phyloP scores from a whole-genome alignment of 129 eudicot species.

The Deinandra increscens region DNA sequence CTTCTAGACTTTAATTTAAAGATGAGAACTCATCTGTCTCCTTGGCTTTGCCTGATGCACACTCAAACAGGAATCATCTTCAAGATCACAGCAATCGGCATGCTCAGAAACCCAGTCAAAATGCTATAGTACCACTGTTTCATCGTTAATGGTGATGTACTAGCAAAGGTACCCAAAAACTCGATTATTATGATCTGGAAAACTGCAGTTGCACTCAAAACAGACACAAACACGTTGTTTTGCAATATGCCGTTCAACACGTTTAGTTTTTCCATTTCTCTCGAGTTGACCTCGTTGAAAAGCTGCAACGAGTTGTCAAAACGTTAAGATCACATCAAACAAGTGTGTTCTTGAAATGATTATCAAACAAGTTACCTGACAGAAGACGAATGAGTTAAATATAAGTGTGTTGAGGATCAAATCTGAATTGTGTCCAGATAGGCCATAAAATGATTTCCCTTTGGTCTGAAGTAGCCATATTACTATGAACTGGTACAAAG shows the following conservation, averaged over 20 bases:
- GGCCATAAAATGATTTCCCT: slow-evolving; percentile 54
- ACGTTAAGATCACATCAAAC: not conserved
- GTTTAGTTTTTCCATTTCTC: slow-evolving; percentile 86
- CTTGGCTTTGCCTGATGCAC: not conserved
- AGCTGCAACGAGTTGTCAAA: slow-evolving; percentile 47
- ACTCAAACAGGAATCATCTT: slow-evolving; percentile 52
- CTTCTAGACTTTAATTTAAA: slow-evolving; percentile 22
- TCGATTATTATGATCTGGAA: slow-evolving; percentile 84
- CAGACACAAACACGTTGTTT: slow-evolving; percentile 72
- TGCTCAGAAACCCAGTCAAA: slow-evolving; percentile 73
- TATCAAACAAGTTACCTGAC: slow-evolving; percentile 60
- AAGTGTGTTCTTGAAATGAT: not conserved
- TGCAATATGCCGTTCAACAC: slow-evolving; percentile 67
- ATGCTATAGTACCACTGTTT: slow-evolving; percentile 70
- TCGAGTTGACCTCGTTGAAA: slow-evolving; percentile 87
- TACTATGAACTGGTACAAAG: slow-evolving; percentile 75
- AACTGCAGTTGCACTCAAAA: slow-evolving; percentile 56
- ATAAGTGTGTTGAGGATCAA: slow-evolving; percentile 82
- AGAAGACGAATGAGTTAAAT: slow-evolving; percentile 92
- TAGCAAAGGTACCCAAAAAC: slow-evolving; percentile 85
- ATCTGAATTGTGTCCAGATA: slow-evolving; percentile 50
- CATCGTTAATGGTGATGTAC: slow-evolving; percentile 68
- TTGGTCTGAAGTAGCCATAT: slow-evolving; percentile 75
- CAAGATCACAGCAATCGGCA: slow-evolving; percentile 82
- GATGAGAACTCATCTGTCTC: slow-evolving; percentile 14